Evolutionary conservation across 257 asterid genomes (phyloP), one percentile per base, ranked within the genome.

Genomic region (Nicotiana tabacum): DNA sequence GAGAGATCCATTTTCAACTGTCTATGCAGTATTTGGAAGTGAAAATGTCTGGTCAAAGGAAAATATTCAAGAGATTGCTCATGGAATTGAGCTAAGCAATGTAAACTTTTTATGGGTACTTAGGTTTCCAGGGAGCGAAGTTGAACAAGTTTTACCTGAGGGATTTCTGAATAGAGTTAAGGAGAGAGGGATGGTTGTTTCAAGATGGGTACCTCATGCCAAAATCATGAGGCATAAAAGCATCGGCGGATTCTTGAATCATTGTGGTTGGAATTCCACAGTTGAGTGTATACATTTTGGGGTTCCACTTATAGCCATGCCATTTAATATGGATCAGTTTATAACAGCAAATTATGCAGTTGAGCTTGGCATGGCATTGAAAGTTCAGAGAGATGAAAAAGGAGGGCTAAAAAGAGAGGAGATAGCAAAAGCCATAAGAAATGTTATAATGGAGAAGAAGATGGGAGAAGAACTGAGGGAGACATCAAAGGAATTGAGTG

Each of bases 21-120:
- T 82, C 11, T 82, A 35, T 32, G 82, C 62, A 27, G 62, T 81
- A 4, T 82, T 82, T 74, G 85, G 85, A 4, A 82, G 85, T 62
- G 82, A 82, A 29, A 60, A 82, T 15, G 46, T 51, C 43, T 58
- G 61, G 8, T 16, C 79, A 0, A 48, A 82, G 17, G 56, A 82
- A 18, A 81, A 82, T 1, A 61, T 78, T 1, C 66, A 60, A 43
- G 85, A 74, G 66, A 74, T 82, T 33, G 85, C 85, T 6, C 24
- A 62, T 21, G 85, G 85, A 11, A 27, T 82, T 4, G 85, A 82
- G 39, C 66, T 77, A 24, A 82, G 82, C 82, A 12, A 43, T 1
- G 66, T 29, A 0, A 74, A 74, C 53, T 82, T 82, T 32, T 48
- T 76, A 29, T 82, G 81, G 84, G 84, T 69, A 4, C 6, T 82